These are phyloP conservation scores for Phylloporus rhodoxanthus DNA, from an alignment of 768 basidiomycete genomes.

Conservation along the genomic window DNA sequence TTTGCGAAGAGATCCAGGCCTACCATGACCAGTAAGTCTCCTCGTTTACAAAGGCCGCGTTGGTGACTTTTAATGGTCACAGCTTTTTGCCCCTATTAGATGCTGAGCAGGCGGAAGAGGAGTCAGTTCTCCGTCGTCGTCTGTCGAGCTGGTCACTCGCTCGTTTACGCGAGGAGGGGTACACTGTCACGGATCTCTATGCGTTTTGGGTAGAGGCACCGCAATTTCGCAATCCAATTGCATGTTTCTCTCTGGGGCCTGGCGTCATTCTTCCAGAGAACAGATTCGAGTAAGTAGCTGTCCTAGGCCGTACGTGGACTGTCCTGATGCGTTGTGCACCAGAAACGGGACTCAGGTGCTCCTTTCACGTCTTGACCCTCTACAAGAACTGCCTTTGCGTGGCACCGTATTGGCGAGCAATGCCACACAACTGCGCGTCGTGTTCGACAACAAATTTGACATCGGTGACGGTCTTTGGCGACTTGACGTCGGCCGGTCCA, in stretches of 20 bases:
- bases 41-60: not conserved
- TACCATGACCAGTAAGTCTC: conserved; percentile 50
- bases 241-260: conserved; percentile 59
- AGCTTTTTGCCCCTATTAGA: conserved; percentile 46
- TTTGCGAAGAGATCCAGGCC: conserved; percentile 44
- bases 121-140: conserved; percentile 54
- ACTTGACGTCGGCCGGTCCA: conserved; percentile 65
- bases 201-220: conserved; percentile 67
- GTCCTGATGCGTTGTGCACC: conserved; percentile 1
- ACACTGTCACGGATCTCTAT: conserved; percentile 57
- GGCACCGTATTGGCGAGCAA: conserved; percentile 52
- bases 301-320: not conserved
- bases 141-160: conserved; percentile 61
- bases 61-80: not conserved
- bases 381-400: conserved; percentile 45
- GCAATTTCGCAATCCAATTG: conserved; percentile 60
- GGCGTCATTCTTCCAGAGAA: conserved; percentile 59
- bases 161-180: conserved; percentile 63
- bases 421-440: conserved; percentile 49
- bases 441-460: conserved; percentile 48
- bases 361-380: conserved; percentile 57
- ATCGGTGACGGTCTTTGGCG: conserved; percentile 49
- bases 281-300: conserved; percentile 57
- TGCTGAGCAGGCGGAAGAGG: conserved; percentile 61
- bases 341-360: conserved; percentile 71